phyloP scores from a whole-genome alignment of 805 yeast genomes.

The Wickerhamiella parazyma region DNA sequence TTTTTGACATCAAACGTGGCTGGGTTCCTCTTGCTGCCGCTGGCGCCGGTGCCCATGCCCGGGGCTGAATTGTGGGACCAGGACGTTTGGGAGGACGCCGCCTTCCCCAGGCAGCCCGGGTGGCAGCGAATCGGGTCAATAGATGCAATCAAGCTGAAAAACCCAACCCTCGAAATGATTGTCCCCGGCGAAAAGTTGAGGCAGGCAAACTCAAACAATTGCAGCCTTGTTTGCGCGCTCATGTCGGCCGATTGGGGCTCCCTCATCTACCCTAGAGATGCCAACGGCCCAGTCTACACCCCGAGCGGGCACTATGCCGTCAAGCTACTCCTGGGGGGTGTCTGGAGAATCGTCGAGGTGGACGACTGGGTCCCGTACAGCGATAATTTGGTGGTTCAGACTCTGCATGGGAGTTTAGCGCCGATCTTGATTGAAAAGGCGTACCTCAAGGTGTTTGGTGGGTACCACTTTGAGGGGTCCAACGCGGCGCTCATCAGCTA shows the following conservation, averaged over 20 bases:
- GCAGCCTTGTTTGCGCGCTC: conserved; percentile 63
- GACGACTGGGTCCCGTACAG: conserved; percentile 35
- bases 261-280: conserved; percentile 19
- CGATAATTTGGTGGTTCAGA: background rate
- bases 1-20: conserved; percentile 25
- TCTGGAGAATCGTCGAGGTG: conserved; percentile 33
- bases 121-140: background rate
- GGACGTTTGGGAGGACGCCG: conserved; percentile 1
- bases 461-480: conserved; percentile 58
- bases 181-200: conserved; percentile 1
- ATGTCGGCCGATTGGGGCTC: conserved; percentile 31
- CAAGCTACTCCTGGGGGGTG: conserved; percentile 40
- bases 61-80: background rate
- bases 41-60: conserved; percentile 8
- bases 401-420: conserved; percentile 28
- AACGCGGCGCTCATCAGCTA: conserved; percentile 61
- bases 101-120: background rate
- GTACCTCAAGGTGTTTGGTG: conserved; percentile 45
- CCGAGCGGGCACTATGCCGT: conserved; percentile 28
- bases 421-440: conserved; percentile 74
- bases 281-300: conserved; percentile 14
- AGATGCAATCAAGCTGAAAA: background rate
- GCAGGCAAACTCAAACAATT: conserved; percentile 35
- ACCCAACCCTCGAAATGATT: conserved; percentile 1
- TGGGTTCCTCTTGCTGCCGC: conserved; percentile 24